phyloP scores from a whole-genome alignment of 257 asterid species.

The Catharanthus roseus region DNA sequence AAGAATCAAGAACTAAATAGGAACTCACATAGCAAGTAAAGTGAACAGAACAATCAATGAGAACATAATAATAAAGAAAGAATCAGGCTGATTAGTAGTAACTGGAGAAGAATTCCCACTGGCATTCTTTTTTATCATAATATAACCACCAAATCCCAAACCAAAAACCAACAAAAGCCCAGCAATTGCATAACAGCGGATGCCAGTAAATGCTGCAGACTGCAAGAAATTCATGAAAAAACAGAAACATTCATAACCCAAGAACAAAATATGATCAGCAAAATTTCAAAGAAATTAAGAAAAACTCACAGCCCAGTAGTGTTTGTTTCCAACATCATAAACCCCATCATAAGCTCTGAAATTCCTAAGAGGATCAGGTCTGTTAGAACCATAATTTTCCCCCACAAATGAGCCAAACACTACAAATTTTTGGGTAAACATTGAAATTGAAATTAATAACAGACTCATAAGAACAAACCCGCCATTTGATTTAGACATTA shows the following conservation, averaged over 20 bases:
- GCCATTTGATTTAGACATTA: conserved; percentile 34
- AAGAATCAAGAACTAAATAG: background rate
- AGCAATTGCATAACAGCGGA: conserved; percentile 49
- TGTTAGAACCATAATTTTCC: conserved; percentile 17
- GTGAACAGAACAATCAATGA: conserved; percentile 40
- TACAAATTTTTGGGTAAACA: conserved; percentile 19
- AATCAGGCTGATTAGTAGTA: conserved; percentile 22
- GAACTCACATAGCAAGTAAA: conserved; percentile 43
- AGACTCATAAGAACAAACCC: conserved; percentile 19
- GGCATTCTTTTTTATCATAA: conserved; percentile 23
- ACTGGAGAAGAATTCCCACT: conserved; percentile 21
- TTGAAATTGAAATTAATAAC: conserved; percentile 26
- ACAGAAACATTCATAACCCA: background rate
- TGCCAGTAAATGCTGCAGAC: conserved; percentile 55
- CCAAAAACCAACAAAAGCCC: conserved; percentile 49
- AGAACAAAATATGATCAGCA: background rate
- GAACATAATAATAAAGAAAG: conserved; percentile 24
- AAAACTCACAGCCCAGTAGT: conserved; percentile 62
- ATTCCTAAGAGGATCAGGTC: conserved; percentile 41
- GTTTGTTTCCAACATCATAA: conserved; percentile 44
- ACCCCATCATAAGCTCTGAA: conserved; percentile 34
- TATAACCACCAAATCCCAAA: conserved; percentile 37
- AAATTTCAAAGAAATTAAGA: background rate
- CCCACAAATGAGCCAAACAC: conserved; percentile 30
- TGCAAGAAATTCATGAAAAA: conserved; percentile 12